Evolutionary conservation across 805 yeast species (phyloP).

Genomic region (Candida coquimbonensis): DNA sequence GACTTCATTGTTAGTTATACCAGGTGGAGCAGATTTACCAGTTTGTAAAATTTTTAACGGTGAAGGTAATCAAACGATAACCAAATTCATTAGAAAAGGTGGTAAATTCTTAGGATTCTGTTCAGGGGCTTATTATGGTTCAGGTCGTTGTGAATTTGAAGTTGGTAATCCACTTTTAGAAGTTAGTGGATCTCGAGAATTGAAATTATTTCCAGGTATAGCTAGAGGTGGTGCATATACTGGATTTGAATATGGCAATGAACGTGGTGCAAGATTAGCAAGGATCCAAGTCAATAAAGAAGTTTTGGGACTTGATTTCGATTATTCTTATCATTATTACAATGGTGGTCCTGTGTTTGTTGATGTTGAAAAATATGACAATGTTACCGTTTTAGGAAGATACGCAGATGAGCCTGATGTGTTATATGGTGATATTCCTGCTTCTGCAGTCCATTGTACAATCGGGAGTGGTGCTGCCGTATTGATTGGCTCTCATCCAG

Average conservation of each 20-base stretch:
- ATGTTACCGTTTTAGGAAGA: slow-evolving; percentile 67
- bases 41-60: slow-evolving; percentile 70
- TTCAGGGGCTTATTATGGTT: slow-evolving; percentile 90
- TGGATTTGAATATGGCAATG: slow-evolving; percentile 77
- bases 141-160: slow-evolving; percentile 75
- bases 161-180: slow-evolving; percentile 64
- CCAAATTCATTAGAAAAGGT: slow-evolving; percentile 63
- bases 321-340: slow-evolving; percentile 40
- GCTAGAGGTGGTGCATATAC: slow-evolving; percentile 75
- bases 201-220: slow-evolving; percentile 74
- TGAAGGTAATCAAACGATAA: slow-evolving; percentile 51
- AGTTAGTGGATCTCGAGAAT: slow-evolving; percentile 80
- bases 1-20: slow-evolving; percentile 75
- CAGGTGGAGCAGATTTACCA: slow-evolving; percentile 97
- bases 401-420: slow-evolving; percentile 56
- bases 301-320: slow-evolving; percentile 24
- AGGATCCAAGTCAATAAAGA: slow-evolving; percentile 33
- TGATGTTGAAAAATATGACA: slow-evolving; percentile 53
- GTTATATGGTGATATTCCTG: slow-evolving; percentile 31
- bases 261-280: slow-evolving; percentile 66
- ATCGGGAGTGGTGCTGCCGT: slow-evolving; percentile 74
- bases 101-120: slow-evolving; percentile 86
- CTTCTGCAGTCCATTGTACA: slow-evolving; percentile 66
- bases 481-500: slow-evolving; percentile 86
- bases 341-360: slow-evolving; percentile 91